Conservation (phyloP, 352 stramenopile genomes). For the Pythium grandisporangium region DNA sequence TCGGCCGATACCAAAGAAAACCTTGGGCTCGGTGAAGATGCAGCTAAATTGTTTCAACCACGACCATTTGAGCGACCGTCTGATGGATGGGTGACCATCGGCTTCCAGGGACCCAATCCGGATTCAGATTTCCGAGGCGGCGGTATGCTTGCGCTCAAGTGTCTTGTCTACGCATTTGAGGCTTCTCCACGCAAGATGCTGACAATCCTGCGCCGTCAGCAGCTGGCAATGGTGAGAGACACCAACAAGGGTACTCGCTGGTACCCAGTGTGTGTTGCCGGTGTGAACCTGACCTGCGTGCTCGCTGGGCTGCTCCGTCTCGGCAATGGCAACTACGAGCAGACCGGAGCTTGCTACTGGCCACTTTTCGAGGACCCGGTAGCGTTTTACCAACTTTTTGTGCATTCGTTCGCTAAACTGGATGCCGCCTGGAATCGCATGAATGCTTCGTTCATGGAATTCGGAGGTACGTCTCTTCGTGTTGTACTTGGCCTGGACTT, state of each 20-base stretch:
- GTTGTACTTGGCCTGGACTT: not conserved
- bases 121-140: slow-evolving; percentile 81
- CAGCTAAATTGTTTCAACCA: slow-evolving; percentile 1
- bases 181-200: slow-evolving; percentile 63
- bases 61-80: slow-evolving; percentile 27
- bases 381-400: slow-evolving; percentile 81
- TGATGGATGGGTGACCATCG: slow-evolving; percentile 63
- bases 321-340: slow-evolving; percentile 44
- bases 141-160: slow-evolving; percentile 75
- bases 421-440: slow-evolving; percentile 69
- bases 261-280: slow-evolving; percentile 76
- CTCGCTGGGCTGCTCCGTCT: slow-evolving; percentile 58
- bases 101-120: slow-evolving; percentile 69
- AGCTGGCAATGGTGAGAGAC: too few relatives aligned
- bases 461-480: slow-evolving; percentile 32
- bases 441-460: slow-evolving; percentile 84
- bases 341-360: slow-evolving; percentile 42
- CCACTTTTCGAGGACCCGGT: slow-evolving; percentile 72
- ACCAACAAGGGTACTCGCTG: slow-evolving; percentile 33
- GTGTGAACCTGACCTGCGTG: slow-evolving; percentile 82
- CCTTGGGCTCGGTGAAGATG: too few relatives aligned
- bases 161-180: slow-evolving; percentile 75
- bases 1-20: too few relatives aligned
- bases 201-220: slow-evolving; percentile 41
- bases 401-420: slow-evolving; percentile 70